A percentile compares a stretch with the other conserved stretches of the same genome.
phyloP scores from a whole-genome alignment of 371 early-diverging fungal species.

The Apophysomyces ossiformis region DNA sequence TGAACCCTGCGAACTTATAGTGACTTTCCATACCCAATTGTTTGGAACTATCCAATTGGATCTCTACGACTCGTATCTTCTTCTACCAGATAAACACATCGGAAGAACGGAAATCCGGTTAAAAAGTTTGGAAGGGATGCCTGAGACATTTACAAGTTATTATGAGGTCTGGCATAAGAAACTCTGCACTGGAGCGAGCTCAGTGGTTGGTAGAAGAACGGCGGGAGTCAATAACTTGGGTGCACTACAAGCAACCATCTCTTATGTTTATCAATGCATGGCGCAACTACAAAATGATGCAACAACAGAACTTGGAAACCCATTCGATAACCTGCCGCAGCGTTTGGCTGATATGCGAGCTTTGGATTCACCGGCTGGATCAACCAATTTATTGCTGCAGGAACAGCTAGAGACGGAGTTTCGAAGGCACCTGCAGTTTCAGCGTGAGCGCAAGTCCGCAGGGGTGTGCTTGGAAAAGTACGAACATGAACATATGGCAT shows the following conservation, averaged over 20 bases:
- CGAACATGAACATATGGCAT: constrained; percentile 19
- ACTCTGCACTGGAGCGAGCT: constrained; percentile 61
- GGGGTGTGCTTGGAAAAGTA: constrained; percentile 34
- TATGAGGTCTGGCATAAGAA: constrained; percentile 76
- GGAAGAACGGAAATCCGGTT: constrained; percentile 76
- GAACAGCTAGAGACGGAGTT: constrained; percentile 34
- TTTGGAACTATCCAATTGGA: constrained; percentile 74
- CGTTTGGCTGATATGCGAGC: neutral
- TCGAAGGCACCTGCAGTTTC: constrained; percentile 25
- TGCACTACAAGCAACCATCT: constrained; percentile 67
- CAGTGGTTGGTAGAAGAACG: constrained; percentile 58
- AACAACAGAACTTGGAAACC: constrained; percentile 46
- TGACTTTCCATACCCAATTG: constrained; percentile 75
- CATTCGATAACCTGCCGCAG: neutral
- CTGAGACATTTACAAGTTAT: constrained; percentile 69
- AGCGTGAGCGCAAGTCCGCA: constrained; percentile 24
- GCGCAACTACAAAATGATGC: constrained; percentile 32
- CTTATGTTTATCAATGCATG: constrained; percentile 33
- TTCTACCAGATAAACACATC: constrained; percentile 68
- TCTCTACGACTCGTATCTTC: constrained; percentile 61
- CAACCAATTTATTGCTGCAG: constrained; percentile 17
- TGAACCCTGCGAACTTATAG: constrained; percentile 73
- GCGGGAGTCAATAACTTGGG: constrained; percentile 65
- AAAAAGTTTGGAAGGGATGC: constrained; percentile 64
- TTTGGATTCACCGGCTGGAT: constrained; percentile 14